Conservation (phyloP, 148 eudicot genomes). For the Limonium bicolor region DNA sequence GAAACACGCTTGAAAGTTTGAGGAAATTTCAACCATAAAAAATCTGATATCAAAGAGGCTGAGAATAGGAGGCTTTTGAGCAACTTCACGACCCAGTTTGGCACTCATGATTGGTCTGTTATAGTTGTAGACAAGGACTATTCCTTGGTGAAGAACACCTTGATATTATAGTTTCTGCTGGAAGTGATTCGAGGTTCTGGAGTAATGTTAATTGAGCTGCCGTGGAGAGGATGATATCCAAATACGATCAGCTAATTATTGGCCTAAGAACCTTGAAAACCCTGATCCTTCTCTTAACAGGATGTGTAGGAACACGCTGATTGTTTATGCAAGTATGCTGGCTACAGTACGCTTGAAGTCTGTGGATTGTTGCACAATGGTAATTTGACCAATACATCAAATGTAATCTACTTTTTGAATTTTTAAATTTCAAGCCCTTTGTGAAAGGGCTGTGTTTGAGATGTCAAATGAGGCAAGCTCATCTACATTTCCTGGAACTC, state of each 20-base stretch:
- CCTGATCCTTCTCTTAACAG: conserved; percentile 10
- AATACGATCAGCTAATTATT: conserved; percentile 23
- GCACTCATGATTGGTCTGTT: too few species aligned
- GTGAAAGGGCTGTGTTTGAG: conserved; percentile 43
- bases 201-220: conserved; percentile 50
- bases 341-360: conserved; percentile 66
- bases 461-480: conserved; percentile 68
- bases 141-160: conserved; percentile 10
- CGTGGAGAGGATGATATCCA: conserved; percentile 14
- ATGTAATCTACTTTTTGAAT: conserved; percentile 80
- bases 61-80: conserved; percentile 29
- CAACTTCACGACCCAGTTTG: conserved; percentile 14
- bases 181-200: conserved; percentile 27
- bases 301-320: conserved; percentile 50
- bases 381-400: conserved; percentile 41
- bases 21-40: conserved; percentile 47
- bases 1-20: conserved; percentile 40
- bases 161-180: conserved; percentile 6
- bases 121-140: conserved; percentile 12
- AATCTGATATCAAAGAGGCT: conserved; percentile 70
- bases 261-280: conserved; percentile 30
- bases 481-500: conserved; percentile 79
- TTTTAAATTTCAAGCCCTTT: conserved; percentile 58
- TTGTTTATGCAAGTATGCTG: conserved; percentile 81
- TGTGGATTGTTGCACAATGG: conserved; percentile 48